Percentiles rank a stretch among this genome's conserved stretches.
Evolutionary conservation across 2,329 filamentous ascomycete genomes (phyloP).

Genomic region (Arthrobotrys pseudoclavata): DNA sequence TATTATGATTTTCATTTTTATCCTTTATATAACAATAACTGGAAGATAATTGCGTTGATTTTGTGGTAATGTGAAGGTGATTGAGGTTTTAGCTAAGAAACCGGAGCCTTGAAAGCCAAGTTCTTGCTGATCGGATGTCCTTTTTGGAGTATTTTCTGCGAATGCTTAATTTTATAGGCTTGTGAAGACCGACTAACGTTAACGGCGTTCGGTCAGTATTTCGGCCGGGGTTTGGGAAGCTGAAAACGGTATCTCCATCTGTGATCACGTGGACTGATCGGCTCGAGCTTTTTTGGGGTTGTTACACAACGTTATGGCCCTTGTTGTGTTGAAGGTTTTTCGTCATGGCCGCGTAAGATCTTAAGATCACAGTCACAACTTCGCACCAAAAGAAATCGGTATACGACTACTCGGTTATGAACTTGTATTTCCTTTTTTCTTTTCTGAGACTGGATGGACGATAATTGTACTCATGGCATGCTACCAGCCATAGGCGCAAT

Average conservation of each 20-base stretch:
- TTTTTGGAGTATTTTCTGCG: neutral
- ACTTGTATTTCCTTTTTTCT: no score
- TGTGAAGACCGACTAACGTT: neutral
- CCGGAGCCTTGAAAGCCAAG: neutral
- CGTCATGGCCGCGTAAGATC: slow-evolving; percentile 49
- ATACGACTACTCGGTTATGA: no score
- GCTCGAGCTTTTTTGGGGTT: slow-evolving; percentile 2
- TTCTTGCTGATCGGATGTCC: neutral
- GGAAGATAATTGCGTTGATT: neutral
- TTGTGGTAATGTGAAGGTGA: neutral
- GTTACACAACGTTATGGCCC: slow-evolving; percentile 56
- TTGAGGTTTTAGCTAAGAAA: no score
- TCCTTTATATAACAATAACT: no score
- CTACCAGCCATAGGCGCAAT: no score
- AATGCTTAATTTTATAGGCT: neutral
- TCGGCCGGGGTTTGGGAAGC: neutral
- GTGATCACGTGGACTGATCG: slow-evolving; percentile 6
- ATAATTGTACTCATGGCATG: no score
- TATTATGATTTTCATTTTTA: slow-evolving; percentile 51
- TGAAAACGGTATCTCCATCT: slow-evolving; percentile 24
- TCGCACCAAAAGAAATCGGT: no score
- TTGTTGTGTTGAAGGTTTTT: slow-evolving; percentile 12
- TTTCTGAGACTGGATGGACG: no score
- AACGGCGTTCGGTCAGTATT: slow-evolving; percentile 7
- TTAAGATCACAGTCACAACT: no score